Evolutionary conservation across 306 rosid species (phyloP), one percentile per base, ranked within the genome.

Genomic region (Vicia faba): DNA sequence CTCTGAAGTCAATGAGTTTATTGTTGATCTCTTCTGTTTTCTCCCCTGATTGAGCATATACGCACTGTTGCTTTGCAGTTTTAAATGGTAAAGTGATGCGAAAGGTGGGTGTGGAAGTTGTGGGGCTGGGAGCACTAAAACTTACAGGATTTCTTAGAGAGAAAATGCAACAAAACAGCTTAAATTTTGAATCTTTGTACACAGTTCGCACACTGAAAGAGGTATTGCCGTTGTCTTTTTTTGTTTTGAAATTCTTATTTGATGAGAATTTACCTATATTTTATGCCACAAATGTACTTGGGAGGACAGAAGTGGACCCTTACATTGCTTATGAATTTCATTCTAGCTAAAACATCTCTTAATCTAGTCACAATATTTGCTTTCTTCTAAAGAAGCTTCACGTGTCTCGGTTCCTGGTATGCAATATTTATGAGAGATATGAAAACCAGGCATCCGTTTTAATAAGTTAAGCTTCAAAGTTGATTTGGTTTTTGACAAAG

Each of bases 111-210:
- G 96, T 89, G 70, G 98, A 92, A 74, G 88, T 89, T 68, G 83
- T 84, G 75, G 98, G 96, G 25, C 55, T 92, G 64, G 98, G 98
- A 83, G 98, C 96, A 11, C 72, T 92, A 51, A 92, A 87, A 74
- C 92, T 89, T 66, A 92, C 96, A 11, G 96, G 88, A 40, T 79
- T 78, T 80, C 96, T 89, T 50, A 86, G 74, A 82, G 98, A 89
- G 82, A 72, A 81, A 78, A 87, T 92, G 98, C 88, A 83, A 71
- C 82, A 67, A 78, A 87, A 77, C 78, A 85, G 87, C 51, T 53
- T 92, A 46, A 76, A 13, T 69, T 84, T 60, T 64, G 86, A 86
- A 72, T 89, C 98, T 11, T 53, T 83, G 69, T 83, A 85, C 84
- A 89, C 98, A 19, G 84, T 92, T 75, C 88, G 89, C 64, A 75